Conservation (phyloP, 345 rosid genomes). For the Acer campestre region DNA sequence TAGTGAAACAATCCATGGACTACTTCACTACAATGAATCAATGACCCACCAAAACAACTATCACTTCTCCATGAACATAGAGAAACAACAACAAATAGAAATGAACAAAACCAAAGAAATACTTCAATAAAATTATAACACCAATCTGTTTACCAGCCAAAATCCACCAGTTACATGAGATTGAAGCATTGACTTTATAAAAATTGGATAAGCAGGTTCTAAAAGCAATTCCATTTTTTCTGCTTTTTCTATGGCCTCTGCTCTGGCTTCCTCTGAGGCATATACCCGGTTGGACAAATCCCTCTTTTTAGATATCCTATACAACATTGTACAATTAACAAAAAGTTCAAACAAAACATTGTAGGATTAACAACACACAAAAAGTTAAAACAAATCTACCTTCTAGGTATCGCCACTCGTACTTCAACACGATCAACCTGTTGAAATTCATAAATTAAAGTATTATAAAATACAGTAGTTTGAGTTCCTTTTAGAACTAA, state of each 20-base stretch:
- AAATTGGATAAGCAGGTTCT: constrained; percentile 49
- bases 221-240: constrained; percentile 54
- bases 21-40: not conserved
- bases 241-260: constrained; percentile 59
- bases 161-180: constrained; percentile 90
- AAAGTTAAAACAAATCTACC: constrained; percentile 23
- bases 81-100: not conserved
- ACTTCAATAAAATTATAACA: not conserved
- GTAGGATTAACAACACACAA: not conserved
- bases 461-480: not conserved
- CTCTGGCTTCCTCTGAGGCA: constrained; percentile 65
- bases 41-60: not conserved
- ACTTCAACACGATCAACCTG: constrained; percentile 38
- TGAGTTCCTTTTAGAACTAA: not conserved
- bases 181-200: constrained; percentile 77
- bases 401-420: constrained; percentile 45
- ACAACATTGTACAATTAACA: not conserved
- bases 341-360: not conserved
- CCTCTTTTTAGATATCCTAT: constrained; percentile 40
- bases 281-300: constrained; percentile 53
- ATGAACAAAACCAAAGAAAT: not conserved
- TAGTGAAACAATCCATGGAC: not conserved
- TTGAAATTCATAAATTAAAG: constrained; percentile 3
- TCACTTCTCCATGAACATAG: not conserved
- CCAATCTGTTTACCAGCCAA: constrained; percentile 68